Evolutionary conservation across 2,329 filamentous ascomycete genomes (phyloP).

Genomic region (Beauveria pseudobassiana): DNA sequence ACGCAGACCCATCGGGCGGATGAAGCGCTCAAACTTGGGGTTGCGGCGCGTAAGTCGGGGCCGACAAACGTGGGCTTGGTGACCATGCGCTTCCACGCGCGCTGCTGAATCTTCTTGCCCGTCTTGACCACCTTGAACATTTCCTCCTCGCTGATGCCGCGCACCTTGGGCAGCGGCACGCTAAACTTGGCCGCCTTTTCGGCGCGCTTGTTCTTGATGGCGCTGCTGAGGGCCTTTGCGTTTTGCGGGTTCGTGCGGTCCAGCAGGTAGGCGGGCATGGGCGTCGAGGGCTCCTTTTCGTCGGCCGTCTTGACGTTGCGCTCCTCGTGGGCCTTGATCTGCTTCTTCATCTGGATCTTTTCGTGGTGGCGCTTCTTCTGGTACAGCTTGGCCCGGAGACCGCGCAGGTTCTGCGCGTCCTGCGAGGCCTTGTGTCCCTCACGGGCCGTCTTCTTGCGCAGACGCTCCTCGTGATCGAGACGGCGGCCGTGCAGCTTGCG

Average conservation of each 20-base stretch:
- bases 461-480: slow-evolving; percentile 78
- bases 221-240: slow-evolving; percentile 66
- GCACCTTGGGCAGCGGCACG: slow-evolving; percentile 88
- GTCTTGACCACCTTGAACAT: slow-evolving; percentile 97
- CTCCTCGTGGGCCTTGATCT: slow-evolving; percentile 91
- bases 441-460: slow-evolving; percentile 78
- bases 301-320: slow-evolving; percentile 87
- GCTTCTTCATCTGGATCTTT: slow-evolving; percentile 97
- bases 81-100: slow-evolving; percentile 66
- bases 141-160: slow-evolving; percentile 86
- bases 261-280: slow-evolving; percentile 86
- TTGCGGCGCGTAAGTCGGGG: slow-evolving; percentile 77
- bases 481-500: slow-evolving; percentile 42
- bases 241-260: slow-evolving; percentile 60
- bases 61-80: slow-evolving; percentile 69
- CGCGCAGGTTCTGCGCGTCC: slow-evolving; percentile 87
- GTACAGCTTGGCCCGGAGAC: slow-evolving; percentile 86
- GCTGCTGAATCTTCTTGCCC: slow-evolving; percentile 88
- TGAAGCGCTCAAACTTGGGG: slow-evolving; percentile 63
- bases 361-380: slow-evolving; percentile 91
- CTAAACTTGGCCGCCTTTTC: slow-evolving; percentile 93
- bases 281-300: slow-evolving; percentile 70
- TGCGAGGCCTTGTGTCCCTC: slow-evolving; percentile 82
- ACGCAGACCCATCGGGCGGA: slow-evolving; percentile 41
- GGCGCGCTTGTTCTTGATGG: slow-evolving; percentile 90